Conservation (phyloP, 2,329 filamentous ascomycete species). For the Trichophyton mentagrophytes region DNA sequence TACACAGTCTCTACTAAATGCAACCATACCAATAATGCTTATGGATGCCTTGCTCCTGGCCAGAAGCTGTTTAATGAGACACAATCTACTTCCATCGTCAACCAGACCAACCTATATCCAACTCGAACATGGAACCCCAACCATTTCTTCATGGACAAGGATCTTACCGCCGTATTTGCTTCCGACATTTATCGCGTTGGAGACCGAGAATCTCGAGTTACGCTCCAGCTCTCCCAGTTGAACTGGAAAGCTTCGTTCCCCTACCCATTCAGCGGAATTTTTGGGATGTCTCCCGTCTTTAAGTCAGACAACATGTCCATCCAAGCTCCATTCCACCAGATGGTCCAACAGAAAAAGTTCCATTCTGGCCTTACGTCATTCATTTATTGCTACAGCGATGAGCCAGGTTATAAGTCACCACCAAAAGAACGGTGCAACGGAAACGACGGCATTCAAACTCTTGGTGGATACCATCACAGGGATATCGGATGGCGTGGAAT, state of each 20-base stretch:
- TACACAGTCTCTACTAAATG: slow-evolving; percentile 9
- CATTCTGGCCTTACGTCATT: slow-evolving; percentile 9
- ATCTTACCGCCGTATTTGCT: slow-evolving; percentile 9
- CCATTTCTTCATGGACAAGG: slow-evolving; percentile 13
- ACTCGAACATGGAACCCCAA: slow-evolving; percentile 13
- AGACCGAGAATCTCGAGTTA: slow-evolving; percentile 5
- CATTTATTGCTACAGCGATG: slow-evolving; percentile 15
- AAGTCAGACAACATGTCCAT: slow-evolving; percentile 11
- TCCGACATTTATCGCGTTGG: slow-evolving; percentile 11
- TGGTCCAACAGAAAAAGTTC: slow-evolving; percentile 9
- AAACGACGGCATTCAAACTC: slow-evolving; percentile 13
- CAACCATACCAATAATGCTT: slow-evolving; percentile 8
- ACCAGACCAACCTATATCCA: slow-evolving; percentile 8
- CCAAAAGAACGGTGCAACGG: slow-evolving; percentile 12
- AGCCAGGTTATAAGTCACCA: slow-evolving; percentile 6
- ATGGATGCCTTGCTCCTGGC: slow-evolving; percentile 8
- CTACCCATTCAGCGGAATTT: slow-evolving; percentile 11
- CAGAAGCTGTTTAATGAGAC: slow-evolving; percentile 12
- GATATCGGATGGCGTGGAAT: slow-evolving; percentile 11
- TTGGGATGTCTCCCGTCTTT: slow-evolving; percentile 12
- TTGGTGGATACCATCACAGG: slow-evolving; percentile 13
- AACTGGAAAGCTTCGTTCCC: slow-evolving; percentile 7
- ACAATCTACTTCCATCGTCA: slow-evolving; percentile 7
- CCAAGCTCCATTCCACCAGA: slow-evolving; percentile 12
- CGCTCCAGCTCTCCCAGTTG: slow-evolving; percentile 10